Percentiles rank a stretch among this genome's conserved stretches.
Conservation (phyloP, 495 filamentous ascomycete genomes). For the Chaetomidium leptoderma region DNA sequence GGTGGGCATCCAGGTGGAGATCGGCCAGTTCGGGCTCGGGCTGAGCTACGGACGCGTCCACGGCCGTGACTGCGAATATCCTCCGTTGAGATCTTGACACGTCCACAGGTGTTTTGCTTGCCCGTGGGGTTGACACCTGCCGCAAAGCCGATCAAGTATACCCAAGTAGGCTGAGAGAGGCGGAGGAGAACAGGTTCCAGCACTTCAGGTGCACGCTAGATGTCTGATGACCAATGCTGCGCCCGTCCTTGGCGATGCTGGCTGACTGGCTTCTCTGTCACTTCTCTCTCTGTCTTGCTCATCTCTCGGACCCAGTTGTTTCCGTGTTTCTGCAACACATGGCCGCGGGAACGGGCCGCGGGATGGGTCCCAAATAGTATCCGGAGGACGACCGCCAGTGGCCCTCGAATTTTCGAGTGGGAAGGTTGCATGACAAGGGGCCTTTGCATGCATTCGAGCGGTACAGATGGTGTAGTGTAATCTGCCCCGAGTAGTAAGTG, state of each 20-base stretch:
- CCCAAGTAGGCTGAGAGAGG: background rate
- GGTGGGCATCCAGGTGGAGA: background rate
- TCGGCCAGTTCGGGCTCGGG: background rate
- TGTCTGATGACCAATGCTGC: background rate
- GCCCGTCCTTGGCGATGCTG: background rate
- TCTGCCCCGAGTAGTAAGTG: conserved; percentile 11
- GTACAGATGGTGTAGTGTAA: conserved; percentile 21
- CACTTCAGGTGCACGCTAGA: background rate
- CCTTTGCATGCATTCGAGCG: conserved; percentile 18
- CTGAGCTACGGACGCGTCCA: background rate
- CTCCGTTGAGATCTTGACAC: background rate
- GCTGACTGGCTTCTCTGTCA: background rate
- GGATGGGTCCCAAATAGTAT: conserved; percentile 21
- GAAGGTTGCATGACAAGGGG: conserved; percentile 23
- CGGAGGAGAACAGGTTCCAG: background rate
- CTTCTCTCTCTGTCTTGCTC: background rate
- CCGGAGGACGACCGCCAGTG: conserved; percentile 23
- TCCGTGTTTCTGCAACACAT: conserved; percentile 7
- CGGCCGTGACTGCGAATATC: background rate
- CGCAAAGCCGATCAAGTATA: background rate
- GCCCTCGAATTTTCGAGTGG: background rate
- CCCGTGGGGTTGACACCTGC: background rate
- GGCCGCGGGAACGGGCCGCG: conserved; percentile 18
- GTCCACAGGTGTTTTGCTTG: background rate
- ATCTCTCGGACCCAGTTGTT: conserved; percentile 4